Evolutionary conservation across 208 protist species (phyloP).

Genomic region (Acanthamoeba triangularis): DNA sequence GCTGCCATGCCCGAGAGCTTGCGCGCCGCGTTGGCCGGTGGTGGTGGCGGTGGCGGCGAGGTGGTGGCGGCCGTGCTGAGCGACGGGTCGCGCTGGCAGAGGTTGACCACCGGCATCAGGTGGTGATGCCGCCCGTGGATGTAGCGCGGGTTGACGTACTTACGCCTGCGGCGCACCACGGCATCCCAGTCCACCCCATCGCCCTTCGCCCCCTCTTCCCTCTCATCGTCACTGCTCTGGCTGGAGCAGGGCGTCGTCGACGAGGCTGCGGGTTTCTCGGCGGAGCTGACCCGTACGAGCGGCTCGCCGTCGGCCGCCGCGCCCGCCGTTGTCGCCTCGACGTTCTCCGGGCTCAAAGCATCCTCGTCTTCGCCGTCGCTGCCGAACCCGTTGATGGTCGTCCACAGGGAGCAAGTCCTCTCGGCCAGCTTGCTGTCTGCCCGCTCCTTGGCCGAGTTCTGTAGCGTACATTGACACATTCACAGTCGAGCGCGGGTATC

Average conservation of each 20-base stretch:
- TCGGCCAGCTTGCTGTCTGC: not conserved
- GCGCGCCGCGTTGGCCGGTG: not conserved
- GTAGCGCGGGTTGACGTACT: slow-evolving; percentile 63
- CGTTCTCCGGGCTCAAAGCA: not conserved
- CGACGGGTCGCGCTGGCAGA: slow-evolving; percentile 37
- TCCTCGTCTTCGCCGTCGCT: not conserved
- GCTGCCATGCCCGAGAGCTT: not conserved
- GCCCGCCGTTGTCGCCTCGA: not conserved
- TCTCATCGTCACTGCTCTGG: not conserved
- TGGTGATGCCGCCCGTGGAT: slow-evolving; percentile 73
- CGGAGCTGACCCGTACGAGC: not conserved
- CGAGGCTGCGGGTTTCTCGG: not conserved
- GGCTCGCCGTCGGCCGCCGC: no score
- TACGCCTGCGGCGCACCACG: not conserved
- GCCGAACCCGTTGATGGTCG: slow-evolving; percentile 42
- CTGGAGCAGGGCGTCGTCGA: not conserved
- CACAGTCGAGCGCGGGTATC: no score
- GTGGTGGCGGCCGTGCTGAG: not conserved
- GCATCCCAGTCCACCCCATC: not conserved
- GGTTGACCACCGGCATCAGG: slow-evolving; percentile 62
- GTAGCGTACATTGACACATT: not conserved
- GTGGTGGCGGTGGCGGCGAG: not conserved
- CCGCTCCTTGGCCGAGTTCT: slow-evolving; percentile 53
- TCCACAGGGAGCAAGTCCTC: slow-evolving; percentile 68
- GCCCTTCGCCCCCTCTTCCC: slow-evolving; percentile 5